These are phyloP conservation scores for Colletotrichum godetiae DNA, from an alignment of 2,329 filamentous ascomycete genomes.

Conservation along the genomic window DNA sequence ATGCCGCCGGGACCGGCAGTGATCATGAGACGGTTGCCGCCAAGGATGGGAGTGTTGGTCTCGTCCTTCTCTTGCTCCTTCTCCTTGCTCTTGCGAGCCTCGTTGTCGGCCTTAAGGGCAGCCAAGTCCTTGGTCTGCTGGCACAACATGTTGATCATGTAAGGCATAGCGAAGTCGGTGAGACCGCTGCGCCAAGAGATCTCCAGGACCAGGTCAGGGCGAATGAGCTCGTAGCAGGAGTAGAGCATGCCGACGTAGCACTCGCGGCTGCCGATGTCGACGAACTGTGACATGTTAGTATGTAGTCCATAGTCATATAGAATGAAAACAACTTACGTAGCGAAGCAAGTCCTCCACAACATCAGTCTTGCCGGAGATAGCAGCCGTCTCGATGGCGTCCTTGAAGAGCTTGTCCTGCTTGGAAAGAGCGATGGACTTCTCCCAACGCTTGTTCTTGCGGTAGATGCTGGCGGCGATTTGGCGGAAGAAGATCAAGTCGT, in stretches of 20 bases:
- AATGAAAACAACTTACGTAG: slow-evolving; percentile 80
- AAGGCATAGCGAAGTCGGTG: slow-evolving; percentile 98
- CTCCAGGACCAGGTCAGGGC: slow-evolving; percentile 91
- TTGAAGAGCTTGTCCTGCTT: slow-evolving; percentile 99
- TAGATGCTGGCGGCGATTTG: slow-evolving; percentile 99
- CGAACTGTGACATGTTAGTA: slow-evolving; percentile 75
- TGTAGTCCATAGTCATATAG: slow-evolving; percentile 5
- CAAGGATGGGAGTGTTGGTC: slow-evolving; percentile 93
- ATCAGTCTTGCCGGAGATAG: slow-evolving; percentile 88
- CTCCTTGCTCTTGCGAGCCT: slow-evolving; percentile 87
- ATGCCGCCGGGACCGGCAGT: slow-evolving; percentile 81
- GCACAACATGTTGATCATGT: slow-evolving; percentile 98
- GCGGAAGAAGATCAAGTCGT: slow-evolving; percentile 98
- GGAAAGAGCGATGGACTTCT: slow-evolving; percentile 96
- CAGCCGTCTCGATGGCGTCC: slow-evolving; percentile 97
- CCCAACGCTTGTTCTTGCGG: slow-evolving; percentile 99
- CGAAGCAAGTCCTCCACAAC: slow-evolving; percentile 95
- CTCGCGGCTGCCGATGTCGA: slow-evolving; percentile 98
- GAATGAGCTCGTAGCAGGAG: slow-evolving; percentile 96
- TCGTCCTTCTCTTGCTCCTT: slow-evolving; percentile 83
- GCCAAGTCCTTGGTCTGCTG: slow-evolving; percentile 91
- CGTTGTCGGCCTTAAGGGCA: slow-evolving; percentile 91
- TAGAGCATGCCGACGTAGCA: slow-evolving; percentile 99
- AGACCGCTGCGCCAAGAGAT: slow-evolving; percentile 97
- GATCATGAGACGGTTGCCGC: slow-evolving; percentile 90